These are phyloP conservation scores for Calonectria pseudoreteaudii DNA, from an alignment of 2,329 filamentous ascomycete species.

Conservation along the genomic window DNA sequence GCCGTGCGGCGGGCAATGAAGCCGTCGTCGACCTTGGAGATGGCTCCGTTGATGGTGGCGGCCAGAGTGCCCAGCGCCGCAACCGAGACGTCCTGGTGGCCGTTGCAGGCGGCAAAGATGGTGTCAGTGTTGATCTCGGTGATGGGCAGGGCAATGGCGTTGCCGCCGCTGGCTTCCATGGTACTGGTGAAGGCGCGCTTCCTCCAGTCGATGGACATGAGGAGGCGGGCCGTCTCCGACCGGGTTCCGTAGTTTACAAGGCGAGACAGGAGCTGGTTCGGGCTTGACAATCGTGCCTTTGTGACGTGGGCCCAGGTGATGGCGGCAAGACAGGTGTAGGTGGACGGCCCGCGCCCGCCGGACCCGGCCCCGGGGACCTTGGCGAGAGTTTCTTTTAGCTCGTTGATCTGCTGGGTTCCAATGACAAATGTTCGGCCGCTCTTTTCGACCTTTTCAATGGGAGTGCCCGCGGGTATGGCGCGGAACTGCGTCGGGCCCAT, in stretches of 20 bases:
- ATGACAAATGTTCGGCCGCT: background rate
- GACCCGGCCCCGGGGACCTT: background rate
- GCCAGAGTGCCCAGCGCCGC: background rate
- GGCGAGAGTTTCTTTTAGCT: background rate
- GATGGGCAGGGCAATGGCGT: background rate
- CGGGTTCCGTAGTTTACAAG: background rate
- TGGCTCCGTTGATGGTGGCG: background rate
- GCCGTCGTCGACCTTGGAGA: background rate
- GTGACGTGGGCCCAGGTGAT: conserved; percentile 8
- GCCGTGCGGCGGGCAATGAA: background rate
- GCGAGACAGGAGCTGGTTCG: background rate
- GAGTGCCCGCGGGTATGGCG: background rate
- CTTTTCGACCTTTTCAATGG: background rate
- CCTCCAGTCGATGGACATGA: conserved; percentile 2
- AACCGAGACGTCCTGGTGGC: background rate
- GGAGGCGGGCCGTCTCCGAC: background rate
- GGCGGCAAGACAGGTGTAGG: background rate
- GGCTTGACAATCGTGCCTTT: background rate
- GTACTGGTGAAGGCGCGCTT: background rate
- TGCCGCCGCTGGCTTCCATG: background rate
- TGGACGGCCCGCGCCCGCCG: background rate
- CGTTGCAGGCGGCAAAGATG: background rate
- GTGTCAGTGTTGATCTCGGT: background rate
- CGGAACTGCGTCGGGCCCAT: background rate
- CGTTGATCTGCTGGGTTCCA: background rate